A percentile compares a stretch with the other conserved stretches of the same genome.
Evolutionary conservation across 1,139 yeast genomes (phyloP).

Genomic region (Debaryomyces robertsiae): DNA sequence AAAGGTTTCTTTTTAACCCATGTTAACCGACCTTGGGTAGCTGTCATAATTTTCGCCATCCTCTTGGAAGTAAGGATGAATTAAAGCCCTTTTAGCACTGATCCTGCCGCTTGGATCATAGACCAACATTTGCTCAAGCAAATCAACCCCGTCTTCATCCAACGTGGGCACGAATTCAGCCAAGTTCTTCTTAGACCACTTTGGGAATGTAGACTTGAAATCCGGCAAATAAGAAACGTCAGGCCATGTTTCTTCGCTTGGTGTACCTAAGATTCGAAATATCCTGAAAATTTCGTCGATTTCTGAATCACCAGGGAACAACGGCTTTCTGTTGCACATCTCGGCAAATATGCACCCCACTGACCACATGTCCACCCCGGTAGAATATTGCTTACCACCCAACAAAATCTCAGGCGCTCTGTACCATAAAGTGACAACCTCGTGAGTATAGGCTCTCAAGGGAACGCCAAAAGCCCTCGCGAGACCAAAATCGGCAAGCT

Average conservation of each 20-base stretch:
- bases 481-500: slow-evolving; percentile 94
- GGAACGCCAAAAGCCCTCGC: slow-evolving; percentile 99
- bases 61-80: slow-evolving; percentile 87
- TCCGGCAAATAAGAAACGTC: slow-evolving; percentile 94
- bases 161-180: slow-evolving; percentile 75
- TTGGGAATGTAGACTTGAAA: slow-evolving; percentile 93
- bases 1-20: slow-evolving; percentile 37
- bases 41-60: slow-evolving; percentile 34
- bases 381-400: slow-evolving; percentile 96
- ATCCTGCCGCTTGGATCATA: slow-evolving; percentile 95
- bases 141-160: slow-evolving; percentile 80
- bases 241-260: slow-evolving; percentile 94
- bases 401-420: slow-evolving; percentile 94
- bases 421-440: slow-evolving; percentile 97
- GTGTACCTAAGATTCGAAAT: slow-evolving; percentile 91
- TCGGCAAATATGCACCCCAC: slow-evolving; percentile 98
- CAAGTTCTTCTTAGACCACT: slow-evolving; percentile 81
- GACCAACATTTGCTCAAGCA: slow-evolving; percentile 75
- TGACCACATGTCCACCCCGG: slow-evolving; percentile 99
- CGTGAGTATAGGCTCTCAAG: slow-evolving; percentile 92
- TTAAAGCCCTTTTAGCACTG: slow-evolving; percentile 89
- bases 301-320: slow-evolving; percentile 97
- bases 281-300: slow-evolving; percentile 96
- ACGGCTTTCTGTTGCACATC: slow-evolving; percentile 94
- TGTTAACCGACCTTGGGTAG: slow-evolving; percentile 41